These are phyloP conservation scores for Naumovozyma baii DNA, from an alignment of 805 yeast genomes.

Conservation along the genomic window DNA sequence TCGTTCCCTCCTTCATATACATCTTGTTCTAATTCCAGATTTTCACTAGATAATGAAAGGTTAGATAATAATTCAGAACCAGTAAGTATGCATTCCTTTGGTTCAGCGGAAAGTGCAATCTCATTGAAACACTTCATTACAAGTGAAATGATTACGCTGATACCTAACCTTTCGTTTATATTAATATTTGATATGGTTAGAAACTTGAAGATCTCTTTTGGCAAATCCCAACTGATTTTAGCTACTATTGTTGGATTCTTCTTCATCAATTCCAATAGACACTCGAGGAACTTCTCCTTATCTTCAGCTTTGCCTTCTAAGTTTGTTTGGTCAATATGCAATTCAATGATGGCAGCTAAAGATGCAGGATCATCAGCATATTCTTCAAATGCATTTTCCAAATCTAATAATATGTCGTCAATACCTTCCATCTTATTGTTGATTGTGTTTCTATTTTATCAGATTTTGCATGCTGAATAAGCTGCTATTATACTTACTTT, in stretches of 20 bases:
- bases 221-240: conserved; percentile 90
- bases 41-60: conserved; percentile 10
- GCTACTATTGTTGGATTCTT: conserved; percentile 41
- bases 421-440: conserved; percentile 5
- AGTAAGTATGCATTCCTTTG: conserved; percentile 68
- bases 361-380: conserved; percentile 23
- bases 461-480: background rate
- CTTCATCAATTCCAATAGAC: conserved; percentile 37
- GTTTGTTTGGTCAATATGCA: conserved; percentile 18
- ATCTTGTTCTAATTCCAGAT: conserved; percentile 2
- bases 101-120: conserved; percentile 61
- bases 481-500: too few species aligned
- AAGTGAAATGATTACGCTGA: conserved; percentile 24
- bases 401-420: conserved; percentile 9
- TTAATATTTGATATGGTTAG: conserved; percentile 34
- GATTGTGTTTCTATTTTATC: too few species aligned
- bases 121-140: conserved; percentile 48
- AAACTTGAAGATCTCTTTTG: conserved; percentile 51
- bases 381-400: conserved; percentile 19
- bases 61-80: conserved; percentile 50
- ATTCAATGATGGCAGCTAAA: conserved; percentile 23
- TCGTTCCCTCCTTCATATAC: conserved; percentile 3
- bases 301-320: conserved; percentile 32
- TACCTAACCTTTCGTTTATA: conserved; percentile 20
- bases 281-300: conserved; percentile 38